Evolutionary conservation across 495 filamentous ascomycete genomes (phyloP).

Genomic region (Apiosordaria backusii): DNA sequence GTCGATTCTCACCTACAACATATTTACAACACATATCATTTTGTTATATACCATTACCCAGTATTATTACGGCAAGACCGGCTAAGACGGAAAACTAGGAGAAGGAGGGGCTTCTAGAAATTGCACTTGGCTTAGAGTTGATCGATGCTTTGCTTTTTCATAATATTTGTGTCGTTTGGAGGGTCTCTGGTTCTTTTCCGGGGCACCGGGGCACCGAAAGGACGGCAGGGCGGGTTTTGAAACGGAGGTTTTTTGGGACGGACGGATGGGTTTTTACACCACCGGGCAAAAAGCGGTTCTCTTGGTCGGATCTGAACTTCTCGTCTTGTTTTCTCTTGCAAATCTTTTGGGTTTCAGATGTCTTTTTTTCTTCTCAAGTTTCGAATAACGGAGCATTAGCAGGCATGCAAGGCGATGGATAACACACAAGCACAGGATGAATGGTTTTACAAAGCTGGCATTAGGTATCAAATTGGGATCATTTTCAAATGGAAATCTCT

Average conservation of each 20-base stretch:
- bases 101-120: background rate
- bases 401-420: background rate
- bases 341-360: background rate
- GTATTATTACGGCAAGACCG: background rate
- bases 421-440: background rate
- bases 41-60: background rate
- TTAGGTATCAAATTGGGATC: background rate
- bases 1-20: background rate
- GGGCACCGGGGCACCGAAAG: background rate
- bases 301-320: background rate
- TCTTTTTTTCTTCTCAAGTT: background rate
- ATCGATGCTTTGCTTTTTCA: background rate
- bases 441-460: background rate
- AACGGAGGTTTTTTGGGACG: background rate
- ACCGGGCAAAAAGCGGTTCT: background rate
- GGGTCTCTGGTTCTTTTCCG: too few species aligned
- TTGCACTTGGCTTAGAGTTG: background rate
- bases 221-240: background rate
- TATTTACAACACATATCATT: background rate
- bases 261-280: background rate
- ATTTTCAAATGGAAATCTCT: background rate
- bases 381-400: background rate
- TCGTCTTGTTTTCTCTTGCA: background rate
- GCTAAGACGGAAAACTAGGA: background rate
- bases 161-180: background rate